Conservation (phyloP, 2,329 filamentous ascomycete genomes). For the Penicillium oxalicum region DNA sequence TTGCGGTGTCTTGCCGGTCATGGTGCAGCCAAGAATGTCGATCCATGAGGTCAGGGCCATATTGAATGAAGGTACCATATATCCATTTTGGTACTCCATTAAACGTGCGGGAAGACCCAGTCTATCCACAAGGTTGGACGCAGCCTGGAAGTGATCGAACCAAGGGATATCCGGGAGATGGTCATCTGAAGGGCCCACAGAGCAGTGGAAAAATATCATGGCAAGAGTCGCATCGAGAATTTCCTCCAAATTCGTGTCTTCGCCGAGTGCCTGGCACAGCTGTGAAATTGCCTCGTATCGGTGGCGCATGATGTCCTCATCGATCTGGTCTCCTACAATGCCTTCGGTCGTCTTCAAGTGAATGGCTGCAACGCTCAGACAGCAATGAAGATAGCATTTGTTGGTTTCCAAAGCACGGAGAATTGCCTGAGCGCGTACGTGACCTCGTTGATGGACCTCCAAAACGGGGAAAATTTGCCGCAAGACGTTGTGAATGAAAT, state of each 20-base stretch:
- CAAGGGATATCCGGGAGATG: constrained; percentile 85
- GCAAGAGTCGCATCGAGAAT: constrained; percentile 88
- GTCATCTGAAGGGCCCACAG: constrained; percentile 80
- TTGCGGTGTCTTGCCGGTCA: constrained; percentile 75
- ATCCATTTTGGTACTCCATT: constrained; percentile 54
- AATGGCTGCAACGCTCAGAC: constrained; percentile 84
- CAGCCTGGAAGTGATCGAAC: constrained; percentile 95
- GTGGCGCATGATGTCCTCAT: constrained; percentile 89
- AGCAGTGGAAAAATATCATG: constrained; percentile 95
- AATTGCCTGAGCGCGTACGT: constrained; percentile 72
- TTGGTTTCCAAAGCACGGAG: constrained; percentile 85
- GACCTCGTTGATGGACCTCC: constrained; percentile 81
- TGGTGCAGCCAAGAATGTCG: constrained; percentile 90
- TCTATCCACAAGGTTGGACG: constrained; percentile 75
- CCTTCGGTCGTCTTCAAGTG: constrained; percentile 77
- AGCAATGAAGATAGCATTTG: constrained; percentile 91
- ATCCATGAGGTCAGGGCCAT: constrained; percentile 90
- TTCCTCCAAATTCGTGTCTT: constrained; percentile 75
- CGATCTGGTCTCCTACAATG: constrained; percentile 64
- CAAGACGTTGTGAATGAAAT: constrained; percentile 84
- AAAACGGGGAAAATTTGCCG: constrained; percentile 88
- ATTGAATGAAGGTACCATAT: constrained; percentile 73
- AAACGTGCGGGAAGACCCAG: constrained; percentile 71
- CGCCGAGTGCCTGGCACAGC: constrained; percentile 73
- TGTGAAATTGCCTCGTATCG: constrained; percentile 81